Percentiles rank a stretch among this genome's conserved stretches.
phyloP scores from a whole-genome alignment of 164 flowering plant species.

The Stephania cephalantha region DNA sequence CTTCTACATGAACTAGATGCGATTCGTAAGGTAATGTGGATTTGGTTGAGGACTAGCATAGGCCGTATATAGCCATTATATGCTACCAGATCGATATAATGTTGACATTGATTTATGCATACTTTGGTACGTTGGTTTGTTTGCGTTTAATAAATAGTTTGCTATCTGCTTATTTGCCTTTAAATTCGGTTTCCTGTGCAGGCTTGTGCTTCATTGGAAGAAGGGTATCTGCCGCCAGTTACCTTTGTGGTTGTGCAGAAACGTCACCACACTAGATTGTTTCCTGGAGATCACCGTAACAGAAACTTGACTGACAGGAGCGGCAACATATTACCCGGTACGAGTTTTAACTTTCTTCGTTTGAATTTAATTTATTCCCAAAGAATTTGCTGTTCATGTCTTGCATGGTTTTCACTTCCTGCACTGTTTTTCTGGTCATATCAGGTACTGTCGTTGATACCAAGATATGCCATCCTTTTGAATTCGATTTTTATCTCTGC shows the following conservation, averaged over 20 bases:
- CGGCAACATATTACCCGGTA: constrained; percentile 83
- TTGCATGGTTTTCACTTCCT: background rate
- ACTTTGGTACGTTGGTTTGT: background rate
- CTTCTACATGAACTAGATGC: constrained; percentile 29
- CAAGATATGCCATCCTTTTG: constrained; percentile 74
- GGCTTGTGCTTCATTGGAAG: constrained; percentile 74
- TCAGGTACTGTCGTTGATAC: constrained; percentile 90
- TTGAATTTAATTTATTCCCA: background rate
- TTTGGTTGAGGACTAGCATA: no score
- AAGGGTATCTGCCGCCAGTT: constrained; percentile 55
- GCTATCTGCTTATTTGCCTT: background rate
- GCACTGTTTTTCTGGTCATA: background rate
- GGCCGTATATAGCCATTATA: background rate
- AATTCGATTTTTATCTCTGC: constrained; percentile 85
- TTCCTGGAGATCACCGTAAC: constrained; percentile 39
- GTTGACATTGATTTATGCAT: background rate
- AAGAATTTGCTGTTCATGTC: background rate
- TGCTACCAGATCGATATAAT: background rate
- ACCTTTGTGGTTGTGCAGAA: constrained; percentile 90
- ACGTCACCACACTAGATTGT: constrained; percentile 79
- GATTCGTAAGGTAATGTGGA: constrained; percentile 17
- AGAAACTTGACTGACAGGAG: constrained; percentile 45
- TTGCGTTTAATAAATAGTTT: background rate
- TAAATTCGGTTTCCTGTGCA: constrained; percentile 10
- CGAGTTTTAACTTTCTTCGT: background rate